Base-by-base conservation (phyloP, 345 rosid genomes). In the Gossypium australe region DNA sequence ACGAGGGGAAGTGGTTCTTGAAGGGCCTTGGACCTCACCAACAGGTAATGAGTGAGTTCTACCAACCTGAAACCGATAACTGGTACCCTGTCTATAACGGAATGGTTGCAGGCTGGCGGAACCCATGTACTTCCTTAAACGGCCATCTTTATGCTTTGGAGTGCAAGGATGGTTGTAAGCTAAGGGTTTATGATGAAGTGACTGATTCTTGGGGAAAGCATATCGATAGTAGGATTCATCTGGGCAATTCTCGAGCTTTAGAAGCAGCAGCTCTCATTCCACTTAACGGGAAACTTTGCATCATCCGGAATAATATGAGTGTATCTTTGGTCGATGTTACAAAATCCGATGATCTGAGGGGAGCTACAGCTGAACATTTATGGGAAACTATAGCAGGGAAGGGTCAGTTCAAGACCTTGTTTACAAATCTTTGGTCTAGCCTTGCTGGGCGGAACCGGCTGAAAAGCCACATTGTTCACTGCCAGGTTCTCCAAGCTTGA, bases 261-360 rank as follows among this genome's bases (percentile, higher is more conserved):
- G 95, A 90, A 81, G 95, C 95, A 0, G 95, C 89, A 51, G 95
- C 91, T 0, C 83, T 90, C 2, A 85, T 90, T 77, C 90, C 95
- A 2, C 84, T 90, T 16, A 90, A 82, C 62, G 91, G 93, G 43
- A 90, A 88, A 76, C 86, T 90, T 1, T 87, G 93, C 77, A 81
- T 88, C 34, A 81, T 90, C 65, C 79, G 95, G 55, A 88, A 90
- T 72, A 88, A 90, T 59, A 87, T 90, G 95, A 90, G 95, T 62
- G 79, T 90, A 73, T 85, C 95, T 11, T 29, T 88, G 27, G 93
- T 90, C 11, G 89, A 90, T 41, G 88, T 88, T 51, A 84, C 80
- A 2, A 89, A 79, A 76, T 86, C 85, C 2, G 85, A 81, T 0
- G 76, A 80, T 81, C 71, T 78, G 27, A 78, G 79, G 57, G 87